Percentiles rank a stretch among this genome's conserved stretches.
These are phyloP conservation scores for Diaporthe velutina DNA, from an alignment of 2,329 filamentous ascomycete genomes.

Conservation along the genomic window DNA sequence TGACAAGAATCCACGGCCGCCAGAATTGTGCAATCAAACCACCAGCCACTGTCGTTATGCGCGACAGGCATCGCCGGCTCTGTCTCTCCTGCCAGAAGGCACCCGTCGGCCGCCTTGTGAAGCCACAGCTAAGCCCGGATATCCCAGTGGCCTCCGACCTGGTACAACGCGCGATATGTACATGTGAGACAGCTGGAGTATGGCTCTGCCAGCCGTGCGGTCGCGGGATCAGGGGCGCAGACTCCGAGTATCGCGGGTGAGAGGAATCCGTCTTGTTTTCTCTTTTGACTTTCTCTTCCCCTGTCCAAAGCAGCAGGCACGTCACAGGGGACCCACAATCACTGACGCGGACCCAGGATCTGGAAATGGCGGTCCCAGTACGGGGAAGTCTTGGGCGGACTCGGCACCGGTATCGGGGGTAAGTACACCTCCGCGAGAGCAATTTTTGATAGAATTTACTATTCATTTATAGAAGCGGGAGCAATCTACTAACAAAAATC, in stretches of 20 bases:
- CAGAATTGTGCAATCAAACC: conserved; percentile 94
- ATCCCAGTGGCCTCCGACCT: conserved; percentile 64
- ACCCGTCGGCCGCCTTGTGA: conserved; percentile 71
- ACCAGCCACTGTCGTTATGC: conserved; percentile 75
- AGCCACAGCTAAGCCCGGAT: conserved; percentile 58
- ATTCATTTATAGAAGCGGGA: background rate
- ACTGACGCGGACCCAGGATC: conserved; percentile 61
- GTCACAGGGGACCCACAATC: conserved; percentile 16
- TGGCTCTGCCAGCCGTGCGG: conserved; percentile 93
- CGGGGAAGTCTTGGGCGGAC: conserved; percentile 81
- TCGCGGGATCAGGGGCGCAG: conserved; percentile 72
- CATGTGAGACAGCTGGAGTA: conserved; percentile 66
- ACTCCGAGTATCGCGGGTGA: conserved; percentile 70
- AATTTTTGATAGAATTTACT: background rate
- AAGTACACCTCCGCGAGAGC: conserved; percentile 9
- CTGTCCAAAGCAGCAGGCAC: conserved; percentile 5
- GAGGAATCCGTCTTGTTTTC: conserved; percentile 35
- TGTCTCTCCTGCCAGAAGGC: conserved; percentile 81
- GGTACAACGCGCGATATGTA: conserved; percentile 69
- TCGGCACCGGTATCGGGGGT: conserved; percentile 84
- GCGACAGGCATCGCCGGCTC: conserved; percentile 83
- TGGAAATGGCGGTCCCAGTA: conserved; percentile 94
- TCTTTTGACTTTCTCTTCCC: background rate
- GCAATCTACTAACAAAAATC: background rate
- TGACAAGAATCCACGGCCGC: conserved; percentile 3